Evolutionary conservation across 805 yeast genomes (phyloP).

Genomic region (Lipomyces anomalus): DNA sequence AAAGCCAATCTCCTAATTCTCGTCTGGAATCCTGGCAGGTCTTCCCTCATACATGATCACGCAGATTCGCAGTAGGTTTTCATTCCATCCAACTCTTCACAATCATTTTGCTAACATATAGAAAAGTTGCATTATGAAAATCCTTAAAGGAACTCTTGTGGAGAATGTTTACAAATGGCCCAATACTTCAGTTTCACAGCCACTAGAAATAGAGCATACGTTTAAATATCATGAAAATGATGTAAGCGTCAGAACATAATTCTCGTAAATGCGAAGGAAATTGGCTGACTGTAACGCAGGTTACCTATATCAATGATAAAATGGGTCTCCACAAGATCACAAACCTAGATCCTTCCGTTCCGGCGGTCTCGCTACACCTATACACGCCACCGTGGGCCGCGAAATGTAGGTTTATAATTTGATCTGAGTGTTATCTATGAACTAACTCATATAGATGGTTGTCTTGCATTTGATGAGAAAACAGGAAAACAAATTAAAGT

Average conservation of each 20-base stretch:
- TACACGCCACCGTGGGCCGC: constrained; percentile 75
- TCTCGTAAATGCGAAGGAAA: not conserved
- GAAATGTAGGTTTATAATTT: constrained; percentile 44
- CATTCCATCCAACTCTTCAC: not conserved
- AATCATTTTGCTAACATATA: not conserved
- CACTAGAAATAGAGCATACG: constrained; percentile 28
- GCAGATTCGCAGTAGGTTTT: constrained; percentile 52
- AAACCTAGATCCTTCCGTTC: constrained; percentile 41
- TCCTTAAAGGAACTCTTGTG: constrained; percentile 51
- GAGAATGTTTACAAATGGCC: constrained; percentile 57
- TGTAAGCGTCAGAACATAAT: not conserved
- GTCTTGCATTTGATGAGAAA: constrained; percentile 41
- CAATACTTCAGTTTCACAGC: constrained; percentile 25
- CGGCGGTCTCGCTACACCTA: constrained; percentile 60
- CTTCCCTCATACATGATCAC: constrained; percentile 67
- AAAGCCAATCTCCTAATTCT: constrained; percentile 62
- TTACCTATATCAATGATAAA: constrained; percentile 59
- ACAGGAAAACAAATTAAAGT: constrained; percentile 35
- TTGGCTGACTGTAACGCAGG: constrained; percentile 32
- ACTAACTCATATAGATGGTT: constrained; percentile 28
- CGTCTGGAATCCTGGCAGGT: constrained; percentile 65
- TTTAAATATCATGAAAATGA: constrained; percentile 33
- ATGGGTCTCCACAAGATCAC: constrained; percentile 62
- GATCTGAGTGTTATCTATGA: constrained; percentile 33
- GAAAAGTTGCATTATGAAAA: constrained; percentile 66